Conservation (phyloP, 139 green algal genomes). For the Chlamydomonas sphaeroides region DNA sequence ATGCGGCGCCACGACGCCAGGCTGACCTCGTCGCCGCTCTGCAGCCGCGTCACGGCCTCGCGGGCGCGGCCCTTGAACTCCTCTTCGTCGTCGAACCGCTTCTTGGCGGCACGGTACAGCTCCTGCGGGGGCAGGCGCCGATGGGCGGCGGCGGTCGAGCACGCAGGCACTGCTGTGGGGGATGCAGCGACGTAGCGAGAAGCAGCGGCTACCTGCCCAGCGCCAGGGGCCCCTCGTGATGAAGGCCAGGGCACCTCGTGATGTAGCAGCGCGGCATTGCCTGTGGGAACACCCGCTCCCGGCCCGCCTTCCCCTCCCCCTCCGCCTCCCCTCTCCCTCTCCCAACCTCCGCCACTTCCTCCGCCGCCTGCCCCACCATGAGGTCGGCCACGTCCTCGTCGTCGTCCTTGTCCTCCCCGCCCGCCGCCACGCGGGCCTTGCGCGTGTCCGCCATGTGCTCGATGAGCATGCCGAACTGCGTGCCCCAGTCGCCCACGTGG, state of each 20-base stretch:
- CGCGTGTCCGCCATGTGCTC: conserved; percentile 79
- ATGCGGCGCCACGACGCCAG: conserved; percentile 89
- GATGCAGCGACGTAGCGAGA: too few relatives aligned
- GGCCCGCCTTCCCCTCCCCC: too few relatives aligned
- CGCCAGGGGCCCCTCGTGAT: too few relatives aligned
- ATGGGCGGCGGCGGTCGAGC: too few relatives aligned
- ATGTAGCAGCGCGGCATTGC: too few relatives aligned
- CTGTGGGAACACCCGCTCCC: too few relatives aligned
- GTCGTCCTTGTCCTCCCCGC: conserved; percentile 60
- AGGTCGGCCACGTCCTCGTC: conserved; percentile 85
- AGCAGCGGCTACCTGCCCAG: too few relatives aligned
- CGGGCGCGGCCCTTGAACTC: conserved; percentile 95
- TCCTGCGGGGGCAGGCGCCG: background rate
- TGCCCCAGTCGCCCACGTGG: conserved; percentile 99
- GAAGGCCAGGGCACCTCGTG: too few relatives aligned
- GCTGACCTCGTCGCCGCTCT: conserved; percentile 71
- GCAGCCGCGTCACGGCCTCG: conserved; percentile 89
- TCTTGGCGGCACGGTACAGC: conserved; percentile 79
- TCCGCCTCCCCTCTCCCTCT: background rate
- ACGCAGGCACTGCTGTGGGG: too few relatives aligned
- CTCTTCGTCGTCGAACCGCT: conserved; percentile 94
- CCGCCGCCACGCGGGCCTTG: conserved; percentile 58
- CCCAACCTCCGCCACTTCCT: background rate
- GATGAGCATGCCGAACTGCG: conserved; percentile 99
- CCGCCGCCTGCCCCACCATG: conserved; percentile 46